Percentiles rank a stretch among this genome's conserved stretches.
phyloP scores from a whole-genome alignment of 1,139 yeast species.

The Yamadazyma oceani region DNA sequence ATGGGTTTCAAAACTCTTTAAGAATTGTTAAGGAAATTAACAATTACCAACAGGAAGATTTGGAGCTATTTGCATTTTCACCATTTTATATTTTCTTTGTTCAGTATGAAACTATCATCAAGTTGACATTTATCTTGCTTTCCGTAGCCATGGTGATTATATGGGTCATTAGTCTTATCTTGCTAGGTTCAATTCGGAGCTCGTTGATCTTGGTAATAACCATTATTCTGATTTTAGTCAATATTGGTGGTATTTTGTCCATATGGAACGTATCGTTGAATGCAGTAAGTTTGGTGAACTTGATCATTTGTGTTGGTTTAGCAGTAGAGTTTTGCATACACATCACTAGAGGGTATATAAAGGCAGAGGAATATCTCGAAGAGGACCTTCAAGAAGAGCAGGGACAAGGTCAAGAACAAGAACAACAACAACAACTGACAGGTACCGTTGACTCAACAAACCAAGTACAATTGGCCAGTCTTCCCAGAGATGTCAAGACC shows the following conservation, averaged over 20 bases:
- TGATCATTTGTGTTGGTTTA: constrained; percentile 85
- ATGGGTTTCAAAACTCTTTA: constrained; percentile 73
- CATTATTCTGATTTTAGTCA: constrained; percentile 63
- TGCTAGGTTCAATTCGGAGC: constrained; percentile 68
- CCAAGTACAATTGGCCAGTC: not conserved
- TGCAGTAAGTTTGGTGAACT: constrained; percentile 86
- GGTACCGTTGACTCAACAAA: not conserved
- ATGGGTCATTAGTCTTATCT: constrained; percentile 50
- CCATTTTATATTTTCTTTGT: constrained; percentile 92
- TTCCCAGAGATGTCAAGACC: constrained; percentile 20
- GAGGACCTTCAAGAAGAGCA: too few species aligned
- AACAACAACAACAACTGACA: too few species aligned
- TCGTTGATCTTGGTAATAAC: constrained; percentile 58
- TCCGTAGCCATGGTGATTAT: constrained; percentile 57
- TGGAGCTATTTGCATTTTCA: constrained; percentile 82
- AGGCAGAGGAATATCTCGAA: constrained; percentile 16
- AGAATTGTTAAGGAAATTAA: constrained; percentile 65
- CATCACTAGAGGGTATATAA: constrained; percentile 72
- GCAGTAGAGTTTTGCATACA: constrained; percentile 94
- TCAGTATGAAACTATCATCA: constrained; percentile 69
- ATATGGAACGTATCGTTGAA: constrained; percentile 75
- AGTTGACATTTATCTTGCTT: constrained; percentile 56
- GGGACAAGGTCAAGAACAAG: too few species aligned
- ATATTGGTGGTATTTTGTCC: constrained; percentile 81
- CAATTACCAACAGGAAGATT: constrained; percentile 27